Evolutionary conservation across 1,284 basidiomycete species (phyloP), one percentile per base, ranked within the genome.

Genomic region (Tremellales sp.): DNA sequence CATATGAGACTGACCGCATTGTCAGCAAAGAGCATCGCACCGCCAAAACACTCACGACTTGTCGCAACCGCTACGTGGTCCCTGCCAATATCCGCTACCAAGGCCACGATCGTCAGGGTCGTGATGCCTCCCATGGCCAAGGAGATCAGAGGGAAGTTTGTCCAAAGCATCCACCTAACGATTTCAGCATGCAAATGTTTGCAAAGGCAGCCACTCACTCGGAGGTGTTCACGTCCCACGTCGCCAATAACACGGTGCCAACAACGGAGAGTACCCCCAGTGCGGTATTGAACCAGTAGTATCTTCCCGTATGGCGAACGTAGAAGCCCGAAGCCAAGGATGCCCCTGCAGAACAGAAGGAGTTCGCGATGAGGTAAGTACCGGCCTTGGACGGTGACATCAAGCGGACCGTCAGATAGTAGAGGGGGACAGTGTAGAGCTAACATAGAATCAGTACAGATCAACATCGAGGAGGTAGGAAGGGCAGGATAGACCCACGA

Each of bases 361-460:
- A 88, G 74, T 91, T 88, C 24, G 91, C 91, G 39, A 95, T 77
- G 28, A 95, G 72, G 74, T 91, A 91, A 16, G 86, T 46, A 81
- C 87, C 87, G 43, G 88, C 80, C 51, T 78, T 75, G 27, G 84
- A 80, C 14, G 90, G 79, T 12, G 82, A 81, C 58, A 81, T 77
- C 48, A 89, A 75, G 53, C 81, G 80, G 36, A 92, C 91, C n/a
- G 88, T 84, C 49, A 86, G 84, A 62, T 89, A 93, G 74, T 87
- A 92, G 68, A 92, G 70, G 16, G 89, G 89, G 25, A 88, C 77
- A 60, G 87, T 87, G 72, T 92, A 93, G 28, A 92, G 75, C 87
- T 90, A 56, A 10, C 31, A 53, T 13, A 12, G 35, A 36, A n/a
- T 3, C 6, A 24, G 24, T 14, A 32, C 29, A 33, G 9, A 16